Evolutionary conservation across 805 yeast genomes (phyloP).

Genomic region (Lachancea sp.): DNA sequence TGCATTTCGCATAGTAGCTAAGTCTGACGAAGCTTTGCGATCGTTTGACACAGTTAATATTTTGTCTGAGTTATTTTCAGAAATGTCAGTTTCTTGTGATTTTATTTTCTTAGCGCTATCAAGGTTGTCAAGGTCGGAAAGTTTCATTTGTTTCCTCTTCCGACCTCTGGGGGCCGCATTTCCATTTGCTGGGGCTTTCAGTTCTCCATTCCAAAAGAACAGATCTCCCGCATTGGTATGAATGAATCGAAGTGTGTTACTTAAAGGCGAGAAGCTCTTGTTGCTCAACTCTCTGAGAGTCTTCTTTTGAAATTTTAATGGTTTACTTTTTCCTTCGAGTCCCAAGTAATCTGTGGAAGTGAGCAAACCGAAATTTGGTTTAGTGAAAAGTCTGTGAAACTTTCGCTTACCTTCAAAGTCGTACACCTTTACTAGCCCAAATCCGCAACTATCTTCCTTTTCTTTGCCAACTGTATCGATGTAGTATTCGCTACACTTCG

Average conservation of each 20-base stretch:
- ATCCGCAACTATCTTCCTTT: conserved; percentile 24
- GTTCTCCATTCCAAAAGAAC: conserved; percentile 33
- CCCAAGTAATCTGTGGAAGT: background rate
- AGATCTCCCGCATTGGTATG: conserved; percentile 13
- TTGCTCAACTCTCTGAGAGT: conserved; percentile 21
- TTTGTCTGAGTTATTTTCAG: background rate
- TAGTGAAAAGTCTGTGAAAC: conserved; percentile 58
- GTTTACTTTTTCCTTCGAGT: background rate
- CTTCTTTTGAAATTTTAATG: conserved; percentile 7
- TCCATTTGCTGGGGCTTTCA: conserved; percentile 16
- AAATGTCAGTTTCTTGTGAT: conserved; percentile 23
- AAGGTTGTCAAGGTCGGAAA: background rate
- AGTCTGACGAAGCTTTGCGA: background rate
- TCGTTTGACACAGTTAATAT: background rate
- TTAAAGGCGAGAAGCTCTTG: conserved; percentile 24
- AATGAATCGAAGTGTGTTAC: conserved; percentile 26
- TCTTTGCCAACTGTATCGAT: conserved; percentile 37
- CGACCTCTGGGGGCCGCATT: conserved; percentile 13
- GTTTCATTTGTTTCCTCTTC: conserved; percentile 7
- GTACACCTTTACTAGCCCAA: conserved; percentile 50
- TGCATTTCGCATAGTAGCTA: background rate
- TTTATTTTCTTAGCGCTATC: conserved; percentile 3
- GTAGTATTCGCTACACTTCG: conserved; percentile 45
- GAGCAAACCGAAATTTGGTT: conserved; percentile 34
- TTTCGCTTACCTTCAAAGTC: conserved; percentile 72